Evolutionary conservation across 345 rosid genomes (phyloP).

Genomic region (Corymbia maculata): DNA sequence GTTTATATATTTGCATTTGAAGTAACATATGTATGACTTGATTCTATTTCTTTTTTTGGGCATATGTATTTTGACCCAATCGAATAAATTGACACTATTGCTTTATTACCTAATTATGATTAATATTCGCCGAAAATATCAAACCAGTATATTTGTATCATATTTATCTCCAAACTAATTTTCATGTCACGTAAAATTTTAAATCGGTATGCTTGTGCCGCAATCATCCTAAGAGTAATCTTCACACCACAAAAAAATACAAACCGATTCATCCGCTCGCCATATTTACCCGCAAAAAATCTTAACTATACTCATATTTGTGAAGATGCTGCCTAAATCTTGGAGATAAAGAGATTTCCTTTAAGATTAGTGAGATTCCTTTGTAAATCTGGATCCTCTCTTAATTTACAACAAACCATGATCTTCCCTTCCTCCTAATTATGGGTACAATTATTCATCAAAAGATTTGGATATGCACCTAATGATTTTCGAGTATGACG

Average conservation of each 20-base stretch:
- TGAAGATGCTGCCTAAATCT: background rate
- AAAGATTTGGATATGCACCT: background rate
- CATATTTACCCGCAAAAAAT: background rate
- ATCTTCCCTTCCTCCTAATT: background rate
- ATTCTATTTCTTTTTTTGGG: background rate
- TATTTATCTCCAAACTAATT: background rate
- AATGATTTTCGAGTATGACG: background rate
- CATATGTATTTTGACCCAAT: background rate
- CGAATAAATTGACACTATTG: background rate
- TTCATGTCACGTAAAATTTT: background rate
- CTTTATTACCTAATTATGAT: background rate
- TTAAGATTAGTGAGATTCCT: background rate
- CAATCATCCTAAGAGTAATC: background rate
- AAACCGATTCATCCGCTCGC: background rate
- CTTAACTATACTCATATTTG: background rate
- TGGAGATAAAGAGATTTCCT: background rate
- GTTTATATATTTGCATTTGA: background rate
- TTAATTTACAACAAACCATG: background rate
- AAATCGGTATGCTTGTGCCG: accelerated
- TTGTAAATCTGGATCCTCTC: background rate
- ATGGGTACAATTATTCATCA: background rate
- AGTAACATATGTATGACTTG: background rate
- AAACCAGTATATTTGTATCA: accelerated
- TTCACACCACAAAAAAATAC: background rate
- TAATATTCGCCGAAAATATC: background rate